These are phyloP conservation scores for Pichia insulana DNA, from an alignment of 805 yeast species.

Conservation along the genomic window DNA sequence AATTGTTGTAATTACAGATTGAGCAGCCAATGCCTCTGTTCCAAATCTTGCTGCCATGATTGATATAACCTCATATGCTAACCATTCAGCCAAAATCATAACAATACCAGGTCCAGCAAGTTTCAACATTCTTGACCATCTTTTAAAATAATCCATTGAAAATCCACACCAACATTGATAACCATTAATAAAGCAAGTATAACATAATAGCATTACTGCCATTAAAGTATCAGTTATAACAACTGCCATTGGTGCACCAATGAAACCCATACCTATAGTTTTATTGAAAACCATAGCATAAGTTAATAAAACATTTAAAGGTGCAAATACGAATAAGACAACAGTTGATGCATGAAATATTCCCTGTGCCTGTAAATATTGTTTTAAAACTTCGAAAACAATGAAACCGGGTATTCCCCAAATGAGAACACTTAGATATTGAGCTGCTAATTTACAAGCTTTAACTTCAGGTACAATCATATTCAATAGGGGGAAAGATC, in stretches of 20 bases:
- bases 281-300: slow-evolving; percentile 53
- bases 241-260: slow-evolving; percentile 64
- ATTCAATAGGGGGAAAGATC: slow-evolving; percentile 33
- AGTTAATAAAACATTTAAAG: slow-evolving; percentile 53
- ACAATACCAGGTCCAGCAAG: slow-evolving; percentile 56
- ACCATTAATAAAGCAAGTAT: slow-evolving; percentile 34
- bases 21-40: slow-evolving; percentile 49
- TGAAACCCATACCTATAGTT: slow-evolving; percentile 44
- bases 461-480: slow-evolving; percentile 40
- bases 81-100: slow-evolving; percentile 67
- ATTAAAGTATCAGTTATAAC: slow-evolving; percentile 57
- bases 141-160: slow-evolving; percentile 28
- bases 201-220: slow-evolving; percentile 41
- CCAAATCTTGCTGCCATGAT: slow-evolving; percentile 56
- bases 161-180: slow-evolving; percentile 26
- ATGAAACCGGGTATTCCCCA: slow-evolving; percentile 39
- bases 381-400: slow-evolving; percentile 50
- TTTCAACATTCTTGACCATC: slow-evolving; percentile 51
- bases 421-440: slow-evolving; percentile 36
- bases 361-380: slow-evolving; percentile 62
- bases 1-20: slow-evolving; percentile 56
- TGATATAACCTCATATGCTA: slow-evolving; percentile 62
- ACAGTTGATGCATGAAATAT: slow-evolving; percentile 66
- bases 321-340: slow-evolving; percentile 55
- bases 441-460: slow-evolving; percentile 38